Conservation (phyloP, 768 basidiomycete genomes). For the Calocybe gangraenosa region DNA sequence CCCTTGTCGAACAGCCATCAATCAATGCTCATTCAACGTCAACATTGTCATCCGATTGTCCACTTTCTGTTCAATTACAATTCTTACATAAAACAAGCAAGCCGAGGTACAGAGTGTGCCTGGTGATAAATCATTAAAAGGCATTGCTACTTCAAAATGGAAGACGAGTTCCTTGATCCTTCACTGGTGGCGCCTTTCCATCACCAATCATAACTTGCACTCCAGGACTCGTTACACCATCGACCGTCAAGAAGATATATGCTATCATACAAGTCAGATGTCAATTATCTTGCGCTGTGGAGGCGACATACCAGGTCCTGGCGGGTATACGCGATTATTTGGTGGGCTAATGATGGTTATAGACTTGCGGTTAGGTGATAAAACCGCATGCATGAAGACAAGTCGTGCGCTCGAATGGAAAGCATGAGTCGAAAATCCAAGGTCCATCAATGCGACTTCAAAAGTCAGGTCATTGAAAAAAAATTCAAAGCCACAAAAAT, state of each 20-base stretch:
- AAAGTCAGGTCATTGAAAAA: background rate
- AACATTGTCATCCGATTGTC: too few species aligned
- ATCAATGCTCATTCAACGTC: too few species aligned
- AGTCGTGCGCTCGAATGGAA: conserved; percentile 26
- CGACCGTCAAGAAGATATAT: conserved; percentile 24
- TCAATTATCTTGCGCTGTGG: too few species aligned
- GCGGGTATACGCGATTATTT: conserved; percentile 33
- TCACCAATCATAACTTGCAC: conserved; percentile 33
- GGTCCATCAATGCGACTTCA: conserved; percentile 32
- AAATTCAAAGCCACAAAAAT: too few species aligned
- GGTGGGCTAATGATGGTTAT: conserved; percentile 32
- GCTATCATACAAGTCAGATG: conserved; percentile 10
- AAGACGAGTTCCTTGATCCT: conserved; percentile 27
- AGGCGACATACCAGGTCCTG: conserved; percentile 12
- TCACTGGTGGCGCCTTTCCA: conserved; percentile 32
- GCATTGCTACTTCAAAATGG: too few species aligned
- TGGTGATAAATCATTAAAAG: too few species aligned
- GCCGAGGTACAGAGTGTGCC: too few species aligned
- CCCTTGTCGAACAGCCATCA: too few species aligned
- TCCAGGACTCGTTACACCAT: conserved; percentile 32
- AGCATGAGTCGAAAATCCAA: conserved; percentile 40
- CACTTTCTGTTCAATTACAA: too few species aligned
- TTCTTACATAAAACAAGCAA: too few species aligned
- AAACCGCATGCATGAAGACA: conserved; percentile 28
- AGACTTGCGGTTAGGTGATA: conserved; percentile 26